Evolutionary conservation across 768 basidiomycete species (phyloP).

Genomic region (Lactifluus echinatus): DNA sequence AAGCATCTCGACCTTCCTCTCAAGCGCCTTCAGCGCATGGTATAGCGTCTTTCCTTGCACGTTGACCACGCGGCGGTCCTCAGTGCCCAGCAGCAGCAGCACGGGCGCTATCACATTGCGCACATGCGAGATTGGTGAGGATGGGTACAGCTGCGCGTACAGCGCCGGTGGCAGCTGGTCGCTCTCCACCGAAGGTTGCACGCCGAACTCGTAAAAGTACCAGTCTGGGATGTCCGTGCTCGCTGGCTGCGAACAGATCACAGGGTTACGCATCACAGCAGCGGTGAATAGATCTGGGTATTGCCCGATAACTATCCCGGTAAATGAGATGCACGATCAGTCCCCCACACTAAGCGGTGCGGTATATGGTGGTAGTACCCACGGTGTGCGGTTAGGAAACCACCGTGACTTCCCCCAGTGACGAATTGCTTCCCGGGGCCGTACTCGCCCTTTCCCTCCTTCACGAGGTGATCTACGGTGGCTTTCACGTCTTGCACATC

Average conservation of each 20-base stretch:
- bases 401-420: slow-evolving; percentile 29
- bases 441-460: slow-evolving; percentile 20
- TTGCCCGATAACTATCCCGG: slow-evolving; percentile 23
- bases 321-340: not conserved
- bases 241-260: slow-evolving; percentile 24
- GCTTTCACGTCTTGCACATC: slow-evolving; percentile 28
- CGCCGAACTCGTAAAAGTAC: slow-evolving; percentile 26
- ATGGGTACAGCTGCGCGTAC: slow-evolving; percentile 16
- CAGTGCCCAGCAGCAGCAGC: slow-evolving; percentile 26
- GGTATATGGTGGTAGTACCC: not conserved
- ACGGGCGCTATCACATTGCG: slow-evolving; percentile 25
- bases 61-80: slow-evolving; percentile 28
- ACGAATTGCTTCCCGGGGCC: slow-evolving; percentile 24
- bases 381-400: slow-evolving; percentile 25
- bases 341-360: not conserved
- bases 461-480: slow-evolving; percentile 23
- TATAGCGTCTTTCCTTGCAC: slow-evolving; percentile 27
- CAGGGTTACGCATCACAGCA: slow-evolving; percentile 29
- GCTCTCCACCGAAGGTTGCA: slow-evolving; percentile 7
- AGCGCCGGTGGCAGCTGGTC: slow-evolving; percentile 20
- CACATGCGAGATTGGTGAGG: slow-evolving; percentile 26
- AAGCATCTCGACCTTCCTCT: slow-evolving; percentile 26
- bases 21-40: slow-evolving; percentile 25
- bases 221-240: slow-evolving; percentile 32
- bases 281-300: slow-evolving; percentile 28